These are phyloP conservation scores for Amanita fuliginea DNA, from an alignment of 768 basidiomycete genomes.

Conservation along the genomic window DNA sequence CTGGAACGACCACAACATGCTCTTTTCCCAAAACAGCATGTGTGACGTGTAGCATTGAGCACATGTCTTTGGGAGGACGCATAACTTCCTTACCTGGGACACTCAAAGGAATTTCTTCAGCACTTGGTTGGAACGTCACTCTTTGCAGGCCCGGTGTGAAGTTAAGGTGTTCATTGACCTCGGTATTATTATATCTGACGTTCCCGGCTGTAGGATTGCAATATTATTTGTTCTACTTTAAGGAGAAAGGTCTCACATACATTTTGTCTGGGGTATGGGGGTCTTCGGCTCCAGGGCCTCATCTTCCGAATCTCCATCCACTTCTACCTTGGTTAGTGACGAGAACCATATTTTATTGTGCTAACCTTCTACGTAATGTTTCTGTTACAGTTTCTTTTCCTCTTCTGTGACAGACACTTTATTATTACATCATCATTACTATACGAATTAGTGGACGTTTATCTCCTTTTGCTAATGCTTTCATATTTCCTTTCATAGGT, in stretches of 20 bases:
- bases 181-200: background rate
- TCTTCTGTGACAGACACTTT: too few species aligned
- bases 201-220: background rate
- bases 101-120: background rate
- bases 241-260: background rate
- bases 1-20: background rate
- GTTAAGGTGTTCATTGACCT: background rate
- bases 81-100: background rate
- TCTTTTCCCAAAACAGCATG: background rate
- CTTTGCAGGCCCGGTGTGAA: background rate
- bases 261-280: background rate
- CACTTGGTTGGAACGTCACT: background rate
- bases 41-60: background rate
- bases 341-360: background rate
- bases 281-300: background rate
- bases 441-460: too few species aligned
- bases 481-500: too few species aligned
- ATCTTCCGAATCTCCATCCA: background rate
- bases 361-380: conserved; percentile 1
- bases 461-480: too few species aligned
- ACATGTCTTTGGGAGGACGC: background rate
- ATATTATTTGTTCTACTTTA: background rate
- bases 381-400: too few species aligned
- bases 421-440: too few species aligned
- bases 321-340: conserved; percentile 1